Conservation (phyloP, 2,329 filamentous ascomycete species). For the Alternaria brassicae region DNA sequence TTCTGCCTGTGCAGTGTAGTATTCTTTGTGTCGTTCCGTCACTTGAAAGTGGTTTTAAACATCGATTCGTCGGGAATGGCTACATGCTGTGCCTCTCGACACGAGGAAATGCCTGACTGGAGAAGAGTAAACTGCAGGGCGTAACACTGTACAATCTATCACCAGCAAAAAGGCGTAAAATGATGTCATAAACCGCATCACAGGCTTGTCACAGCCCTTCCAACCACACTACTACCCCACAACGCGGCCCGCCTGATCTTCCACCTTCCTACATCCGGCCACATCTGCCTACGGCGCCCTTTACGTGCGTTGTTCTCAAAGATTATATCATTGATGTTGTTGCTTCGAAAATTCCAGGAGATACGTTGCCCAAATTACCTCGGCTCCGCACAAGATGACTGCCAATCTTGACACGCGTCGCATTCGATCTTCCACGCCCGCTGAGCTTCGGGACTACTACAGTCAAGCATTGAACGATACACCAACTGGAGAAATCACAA, state of each 20-base stretch:
- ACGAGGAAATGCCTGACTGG: no score
- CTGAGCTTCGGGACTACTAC: constrained; percentile 18
- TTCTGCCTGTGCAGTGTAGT: no score
- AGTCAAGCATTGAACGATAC: background rate
- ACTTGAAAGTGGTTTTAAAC: no score
- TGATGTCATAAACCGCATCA: background rate
- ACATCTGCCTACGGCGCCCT: background rate
- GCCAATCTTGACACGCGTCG: constrained; percentile 6
- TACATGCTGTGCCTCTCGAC: no score
- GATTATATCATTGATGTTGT: background rate
- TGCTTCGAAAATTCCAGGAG: background rate
- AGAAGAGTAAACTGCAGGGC: background rate
- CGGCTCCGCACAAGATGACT: constrained; percentile 4
- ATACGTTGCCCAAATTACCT: background rate
- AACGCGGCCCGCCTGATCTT: constrained; percentile 3
- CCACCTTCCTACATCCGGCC: background rate
- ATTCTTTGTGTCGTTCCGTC: no score
- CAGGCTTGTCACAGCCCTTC: background rate
- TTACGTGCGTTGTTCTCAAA: background rate
- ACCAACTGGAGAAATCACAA: constrained; percentile 9
- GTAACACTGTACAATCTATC: background rate
- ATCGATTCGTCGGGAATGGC: no score
- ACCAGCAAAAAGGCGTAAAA: background rate
- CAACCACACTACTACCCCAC: background rate
- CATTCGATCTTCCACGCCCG: constrained; percentile 9